A percentile compares a stretch with the other conserved stretches of the same genome.
Evolutionary conservation across 1,139 yeast genomes (phyloP).

Genomic region (Suhomyces yuchorum): DNA sequence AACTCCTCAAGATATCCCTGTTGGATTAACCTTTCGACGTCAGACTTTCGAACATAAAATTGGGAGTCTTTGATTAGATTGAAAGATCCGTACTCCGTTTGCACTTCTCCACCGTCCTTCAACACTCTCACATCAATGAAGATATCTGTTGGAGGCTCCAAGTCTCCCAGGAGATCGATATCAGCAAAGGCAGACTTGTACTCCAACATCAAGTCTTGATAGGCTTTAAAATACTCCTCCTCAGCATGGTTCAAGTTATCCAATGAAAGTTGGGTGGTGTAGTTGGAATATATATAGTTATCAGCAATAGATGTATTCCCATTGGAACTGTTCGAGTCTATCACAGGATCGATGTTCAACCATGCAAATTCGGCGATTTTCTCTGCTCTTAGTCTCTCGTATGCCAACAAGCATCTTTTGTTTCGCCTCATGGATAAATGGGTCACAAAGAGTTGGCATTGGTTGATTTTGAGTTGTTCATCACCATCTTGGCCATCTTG

Average conservation of each 20-base stretch:
- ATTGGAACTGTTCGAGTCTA: conserved; percentile 13
- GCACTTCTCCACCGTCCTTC: conserved; percentile 95
- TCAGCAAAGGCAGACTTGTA: conserved; percentile 81
- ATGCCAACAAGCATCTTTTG: conserved; percentile 85
- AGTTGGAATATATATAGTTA: conserved; percentile 22
- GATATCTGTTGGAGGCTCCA: conserved; percentile 88
- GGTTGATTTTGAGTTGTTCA: conserved; percentile 49
- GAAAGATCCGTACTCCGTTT: conserved; percentile 95
- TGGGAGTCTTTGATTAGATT: conserved; percentile 94
- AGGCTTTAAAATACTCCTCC: conserved; percentile 72
- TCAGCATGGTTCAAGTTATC: conserved; percentile 75
- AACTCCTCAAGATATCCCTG: conserved; percentile 89
- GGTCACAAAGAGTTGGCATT: conserved; percentile 80
- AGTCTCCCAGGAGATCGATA: conserved; percentile 82
- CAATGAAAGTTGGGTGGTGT: conserved; percentile 36
- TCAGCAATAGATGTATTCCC: conserved; percentile 11
- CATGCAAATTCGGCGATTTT: conserved; percentile 72
- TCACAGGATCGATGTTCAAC: conserved; percentile 51
- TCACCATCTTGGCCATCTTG: conserved; percentile 25
- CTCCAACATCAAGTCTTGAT: conserved; percentile 70
- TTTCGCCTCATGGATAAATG: conserved; percentile 81
- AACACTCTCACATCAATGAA: conserved; percentile 92
- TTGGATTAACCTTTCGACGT: conserved; percentile 89
- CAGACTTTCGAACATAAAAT: conserved; percentile 89
- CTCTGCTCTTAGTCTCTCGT: conserved; percentile 70